Percentiles rank a stretch among this genome's conserved stretches.
phyloP scores from a whole-genome alignment of 768 basidiomycete genomes.

The Suillus brevipes region DNA sequence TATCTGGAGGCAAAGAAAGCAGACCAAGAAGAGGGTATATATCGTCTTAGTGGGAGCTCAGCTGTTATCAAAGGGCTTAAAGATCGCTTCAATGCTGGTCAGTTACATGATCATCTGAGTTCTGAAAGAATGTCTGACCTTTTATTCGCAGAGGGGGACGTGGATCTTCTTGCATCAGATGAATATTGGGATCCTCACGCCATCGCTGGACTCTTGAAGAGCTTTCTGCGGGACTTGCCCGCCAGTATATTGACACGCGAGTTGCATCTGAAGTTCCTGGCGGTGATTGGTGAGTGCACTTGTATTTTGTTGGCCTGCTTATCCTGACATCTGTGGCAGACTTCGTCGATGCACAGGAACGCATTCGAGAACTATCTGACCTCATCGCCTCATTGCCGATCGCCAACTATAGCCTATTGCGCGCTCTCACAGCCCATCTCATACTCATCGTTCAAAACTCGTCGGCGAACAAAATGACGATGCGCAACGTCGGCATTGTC shows the following conservation, averaged over 20 bases:
- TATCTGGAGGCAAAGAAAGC: conserved; percentile 94
- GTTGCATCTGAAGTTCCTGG: conserved; percentile 85
- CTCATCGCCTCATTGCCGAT: conserved; percentile 87
- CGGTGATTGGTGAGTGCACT: conserved; percentile 79
- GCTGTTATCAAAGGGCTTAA: conserved; percentile 92
- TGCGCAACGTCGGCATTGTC: conserved; percentile 98
- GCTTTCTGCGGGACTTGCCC: conserved; percentile 90
- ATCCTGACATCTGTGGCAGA: conserved; percentile 49
- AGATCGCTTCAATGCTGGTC: conserved; percentile 90
- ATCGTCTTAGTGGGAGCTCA: conserved; percentile 91
- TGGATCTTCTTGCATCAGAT: conserved; percentile 82
- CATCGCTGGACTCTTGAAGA: conserved; percentile 92
- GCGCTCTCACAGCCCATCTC: conserved; percentile 92
- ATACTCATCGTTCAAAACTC: conserved; percentile 94
- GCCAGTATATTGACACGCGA: conserved; percentile 91
- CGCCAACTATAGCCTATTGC: conserved; percentile 90
- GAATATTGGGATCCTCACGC: conserved; percentile 99
- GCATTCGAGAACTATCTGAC: conserved; percentile 82
- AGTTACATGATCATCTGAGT: conserved; percentile 27
- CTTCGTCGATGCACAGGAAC: conserved; percentile 83
- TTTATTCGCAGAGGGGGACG: conserved; percentile 79
- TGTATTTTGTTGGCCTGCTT: conserved; percentile 7
- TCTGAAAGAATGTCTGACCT: conserved; percentile 10
- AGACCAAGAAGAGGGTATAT: conserved; percentile 96
- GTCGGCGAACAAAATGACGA: conserved; percentile 92